Evolutionary conservation across 805 yeast genomes (phyloP), one percentile per base, ranked within the genome.

Genomic region (Kazachstania bromeliacearum): DNA sequence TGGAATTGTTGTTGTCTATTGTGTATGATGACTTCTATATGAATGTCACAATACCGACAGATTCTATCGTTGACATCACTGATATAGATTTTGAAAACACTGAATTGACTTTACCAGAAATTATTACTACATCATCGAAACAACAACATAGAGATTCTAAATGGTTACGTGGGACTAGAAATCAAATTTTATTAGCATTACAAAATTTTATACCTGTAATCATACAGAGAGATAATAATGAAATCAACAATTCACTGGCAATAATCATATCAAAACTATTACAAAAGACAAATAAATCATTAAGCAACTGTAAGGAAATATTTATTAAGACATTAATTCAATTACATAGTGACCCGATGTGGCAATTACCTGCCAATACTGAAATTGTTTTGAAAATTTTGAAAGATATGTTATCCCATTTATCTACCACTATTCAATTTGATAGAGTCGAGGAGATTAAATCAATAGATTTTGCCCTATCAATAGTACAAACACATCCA

Each of bases 91-190:
- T 22, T 13, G 36, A 36, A 27, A 23, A 31, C 12, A 30, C 36
- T 21, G 35, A 31, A 18, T 27, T 30, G 27, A 18, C 24, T 10
- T 31, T 31, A 16, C 13, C 21, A 8, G n/a, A n/a, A n/a, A n/a
- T n/a, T n/a, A n/a, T 15, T 14, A 24, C 7, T 28, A 14, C 16
- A n/a, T 6, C 6, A n/a, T 26, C 28, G 6, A 31, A 20, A n/a
- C 22, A 28, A 13, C 7, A 14, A 24, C 68, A 64, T 42, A 59
- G 82, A 47, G 66, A 72, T 4, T 59, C 60, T 5, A 45, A 67
- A 12, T 77, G 85, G 85, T 49, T 75, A n/a, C 60, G 51, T 10
- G 76, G 70, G 0, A 74, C 81, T 0, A 55, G 70, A 4, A 46
- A 54, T 13, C 83, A 78, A 46, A 59, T 76, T 3, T 59, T 60